Percentiles rank a stretch among this genome's conserved stretches.
phyloP scores from a whole-genome alignment of 306 rosid genomes.

The Oemleria cerasiformis region DNA sequence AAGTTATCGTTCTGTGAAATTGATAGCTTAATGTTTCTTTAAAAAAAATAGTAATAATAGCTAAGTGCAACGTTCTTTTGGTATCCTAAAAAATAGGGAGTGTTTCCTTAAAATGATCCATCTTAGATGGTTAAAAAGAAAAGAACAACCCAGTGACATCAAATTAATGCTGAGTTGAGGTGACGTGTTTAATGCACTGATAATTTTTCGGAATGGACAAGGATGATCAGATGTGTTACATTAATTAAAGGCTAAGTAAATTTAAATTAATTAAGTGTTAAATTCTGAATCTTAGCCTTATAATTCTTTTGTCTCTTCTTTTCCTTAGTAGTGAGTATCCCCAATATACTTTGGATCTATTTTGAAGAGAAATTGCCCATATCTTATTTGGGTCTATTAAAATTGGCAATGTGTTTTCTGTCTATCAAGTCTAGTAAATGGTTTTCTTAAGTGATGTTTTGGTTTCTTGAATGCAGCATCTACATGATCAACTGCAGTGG shows the following conservation, averaged over 20 bases:
- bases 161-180: background rate
- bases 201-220: background rate
- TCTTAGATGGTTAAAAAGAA: background rate
- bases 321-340: background rate
- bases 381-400: background rate
- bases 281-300: background rate
- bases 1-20: background rate
- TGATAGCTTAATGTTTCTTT: background rate
- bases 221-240: background rate
- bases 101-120: background rate
- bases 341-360: background rate
- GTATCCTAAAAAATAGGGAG: background rate
- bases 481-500: constrained; percentile 94
- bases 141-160: background rate
- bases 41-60: too few species aligned
- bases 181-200: background rate
- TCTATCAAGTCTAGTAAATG: background rate
- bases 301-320: background rate
- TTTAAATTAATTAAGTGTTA: background rate
- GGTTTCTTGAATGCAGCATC: constrained; percentile 50
- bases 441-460: constrained; percentile 1
- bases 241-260: background rate
- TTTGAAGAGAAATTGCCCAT: background rate
- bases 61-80: too few species aligned
- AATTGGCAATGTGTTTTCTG: constrained; percentile 1